Conservation (phyloP, 176 grass and related monocot species). For the Elymus sibiricus region DNA sequence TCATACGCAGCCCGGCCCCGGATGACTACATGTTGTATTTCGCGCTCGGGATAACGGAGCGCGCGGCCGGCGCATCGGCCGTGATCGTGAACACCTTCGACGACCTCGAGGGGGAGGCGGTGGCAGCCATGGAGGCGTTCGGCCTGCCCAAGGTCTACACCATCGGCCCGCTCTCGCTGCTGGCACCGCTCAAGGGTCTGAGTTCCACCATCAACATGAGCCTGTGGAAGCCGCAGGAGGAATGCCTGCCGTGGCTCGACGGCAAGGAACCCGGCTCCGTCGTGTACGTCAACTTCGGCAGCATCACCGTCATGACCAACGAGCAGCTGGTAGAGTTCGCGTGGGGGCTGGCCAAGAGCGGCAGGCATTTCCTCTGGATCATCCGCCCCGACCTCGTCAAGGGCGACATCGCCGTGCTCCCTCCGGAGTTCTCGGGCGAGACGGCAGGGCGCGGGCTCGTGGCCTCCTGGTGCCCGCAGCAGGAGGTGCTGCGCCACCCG, state of each 20-base stretch:
- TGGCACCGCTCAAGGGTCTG: constrained; percentile 8
- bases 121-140: constrained; percentile 37
- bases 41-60: constrained; percentile 19
- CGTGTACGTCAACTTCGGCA: constrained; percentile 83
- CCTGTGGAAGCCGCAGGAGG: constrained; percentile 60
- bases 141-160: constrained; percentile 44
- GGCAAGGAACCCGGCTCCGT: constrained; percentile 37
- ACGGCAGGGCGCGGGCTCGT: constrained; percentile 50
- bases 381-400: constrained; percentile 56
- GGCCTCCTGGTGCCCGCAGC: constrained; percentile 67
- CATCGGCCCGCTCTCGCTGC: constrained; percentile 50
- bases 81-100: constrained; percentile 58
- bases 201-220: constrained; percentile 23
- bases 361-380: constrained; percentile 61
- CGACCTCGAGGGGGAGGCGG: constrained; percentile 45
- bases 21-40: constrained; percentile 54
- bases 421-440: constrained; percentile 41
- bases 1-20: constrained; percentile 46
- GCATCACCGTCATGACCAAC: constrained; percentile 59
- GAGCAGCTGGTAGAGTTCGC: constrained; percentile 71
- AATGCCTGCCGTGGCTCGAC: constrained; percentile 51
- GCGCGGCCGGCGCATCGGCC: constrained; percentile 33
- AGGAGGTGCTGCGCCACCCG: constrained; percentile 60
- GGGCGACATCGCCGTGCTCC: constrained; percentile 48
- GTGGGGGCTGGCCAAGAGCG: constrained; percentile 69